phyloP scores from a whole-genome alignment of 78 protist genomes.

The Blattamonas nauphoetae region DNA sequence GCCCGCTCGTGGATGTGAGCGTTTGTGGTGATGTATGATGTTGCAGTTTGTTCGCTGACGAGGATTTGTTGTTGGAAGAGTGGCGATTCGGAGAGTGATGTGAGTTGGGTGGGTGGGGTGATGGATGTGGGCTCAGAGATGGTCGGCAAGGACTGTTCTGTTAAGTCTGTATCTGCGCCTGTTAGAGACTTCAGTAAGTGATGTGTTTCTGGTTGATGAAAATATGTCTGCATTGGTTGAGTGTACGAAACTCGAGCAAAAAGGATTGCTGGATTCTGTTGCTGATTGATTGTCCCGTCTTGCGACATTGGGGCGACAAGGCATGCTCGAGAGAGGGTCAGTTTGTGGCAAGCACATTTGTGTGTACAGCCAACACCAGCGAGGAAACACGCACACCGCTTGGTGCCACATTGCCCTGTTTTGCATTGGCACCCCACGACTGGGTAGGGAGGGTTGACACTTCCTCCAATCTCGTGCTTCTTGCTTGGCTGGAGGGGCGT shows the following conservation, averaged over 20 bases:
- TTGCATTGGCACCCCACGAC: background rate
- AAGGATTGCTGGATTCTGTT: no score
- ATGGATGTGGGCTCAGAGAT: background rate
- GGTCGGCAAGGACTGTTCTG: background rate
- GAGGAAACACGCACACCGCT: background rate
- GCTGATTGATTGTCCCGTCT: background rate
- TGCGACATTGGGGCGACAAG: background rate
- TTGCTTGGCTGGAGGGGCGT: background rate
- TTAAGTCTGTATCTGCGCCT: background rate
- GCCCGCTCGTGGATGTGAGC: background rate
- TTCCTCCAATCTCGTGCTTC: background rate
- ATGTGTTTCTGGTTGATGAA: no score
- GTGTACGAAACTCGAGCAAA: no score
- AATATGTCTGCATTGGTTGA: background rate
- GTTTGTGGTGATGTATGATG: background rate
- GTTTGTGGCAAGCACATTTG: background rate
- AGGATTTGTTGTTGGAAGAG: no score
- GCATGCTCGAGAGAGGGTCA: background rate
- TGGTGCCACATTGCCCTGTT: background rate
- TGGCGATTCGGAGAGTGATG: background rate
- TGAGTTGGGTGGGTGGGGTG: background rate
- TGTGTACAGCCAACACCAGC: background rate
- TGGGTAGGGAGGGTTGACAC: background rate
- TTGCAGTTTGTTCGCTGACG: no score
- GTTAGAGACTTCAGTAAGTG: background rate